These are phyloP conservation scores for Crithidia fasciculata DNA, from an alignment of 208 protist species.

Conservation along the genomic window DNA sequence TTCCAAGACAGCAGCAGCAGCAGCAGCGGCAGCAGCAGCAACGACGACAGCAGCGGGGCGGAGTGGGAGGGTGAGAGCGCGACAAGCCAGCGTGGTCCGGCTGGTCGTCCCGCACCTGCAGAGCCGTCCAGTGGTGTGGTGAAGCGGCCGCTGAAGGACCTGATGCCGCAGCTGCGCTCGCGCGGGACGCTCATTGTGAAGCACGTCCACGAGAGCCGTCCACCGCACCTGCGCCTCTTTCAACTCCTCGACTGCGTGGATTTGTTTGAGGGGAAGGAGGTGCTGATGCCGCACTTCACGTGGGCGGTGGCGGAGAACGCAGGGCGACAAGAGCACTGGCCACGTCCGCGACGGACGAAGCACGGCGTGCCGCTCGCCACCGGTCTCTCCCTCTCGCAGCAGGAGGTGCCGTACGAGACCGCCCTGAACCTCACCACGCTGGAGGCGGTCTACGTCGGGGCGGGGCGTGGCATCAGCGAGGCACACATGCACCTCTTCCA, in stretches of 20 bases:
- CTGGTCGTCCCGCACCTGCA: neutral
- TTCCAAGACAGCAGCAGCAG: neutral
- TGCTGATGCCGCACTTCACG: slow-evolving; percentile 72
- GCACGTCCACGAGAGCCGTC: slow-evolving; percentile 36
- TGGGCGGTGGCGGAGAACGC: slow-evolving; percentile 39
- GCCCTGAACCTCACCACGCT: slow-evolving; percentile 55
- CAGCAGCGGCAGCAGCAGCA: slow-evolving; percentile 2
- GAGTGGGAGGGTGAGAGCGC: neutral
- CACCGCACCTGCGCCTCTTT: slow-evolving; percentile 70
- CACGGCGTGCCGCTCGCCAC: slow-evolving; percentile 32
- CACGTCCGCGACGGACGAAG: slow-evolving; percentile 3
- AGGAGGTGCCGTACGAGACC: slow-evolving; percentile 34
- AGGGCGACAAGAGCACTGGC: slow-evolving; percentile 6
- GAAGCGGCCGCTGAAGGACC: slow-evolving; percentile 47
- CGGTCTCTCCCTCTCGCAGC: slow-evolving; percentile 27
- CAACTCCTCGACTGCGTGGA: slow-evolving; percentile 60
- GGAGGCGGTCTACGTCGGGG: slow-evolving; percentile 49
- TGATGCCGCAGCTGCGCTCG: slow-evolving; percentile 66
- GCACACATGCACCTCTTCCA: slow-evolving; percentile 25
- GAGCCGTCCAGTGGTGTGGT: slow-evolving; percentile 43
- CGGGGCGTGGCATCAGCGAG: slow-evolving; percentile 20
- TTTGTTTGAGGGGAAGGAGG: slow-evolving; percentile 34
- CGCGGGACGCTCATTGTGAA: slow-evolving; percentile 47
- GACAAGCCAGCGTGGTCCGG: neutral
- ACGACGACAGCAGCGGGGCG: neutral